phyloP scores from a whole-genome alignment of 805 yeast genomes.

The Saccharomycopsis synnaedendra region DNA sequence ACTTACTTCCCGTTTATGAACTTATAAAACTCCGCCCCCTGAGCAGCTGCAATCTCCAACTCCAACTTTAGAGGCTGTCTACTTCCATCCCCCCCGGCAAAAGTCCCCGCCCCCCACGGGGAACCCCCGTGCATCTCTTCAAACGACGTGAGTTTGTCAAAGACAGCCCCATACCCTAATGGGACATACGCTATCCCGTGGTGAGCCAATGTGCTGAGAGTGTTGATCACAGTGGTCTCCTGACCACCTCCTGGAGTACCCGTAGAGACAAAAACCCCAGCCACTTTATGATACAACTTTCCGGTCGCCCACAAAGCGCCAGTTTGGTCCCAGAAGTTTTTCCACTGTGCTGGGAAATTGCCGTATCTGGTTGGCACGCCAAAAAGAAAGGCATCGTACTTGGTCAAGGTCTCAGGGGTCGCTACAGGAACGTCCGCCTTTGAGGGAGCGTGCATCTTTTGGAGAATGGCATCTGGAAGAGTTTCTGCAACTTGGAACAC shows the following conservation, averaged over 20 bases:
- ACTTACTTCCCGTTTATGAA: constrained; percentile 20
- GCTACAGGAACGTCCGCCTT: constrained; percentile 44
- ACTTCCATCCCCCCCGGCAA: constrained; percentile 67
- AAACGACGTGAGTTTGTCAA: constrained; percentile 42
- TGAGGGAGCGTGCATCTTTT: constrained; percentile 53
- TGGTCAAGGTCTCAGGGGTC: constrained; percentile 38
- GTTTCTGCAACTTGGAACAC: constrained; percentile 79
- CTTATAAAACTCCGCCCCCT: constrained; percentile 55
- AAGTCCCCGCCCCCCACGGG: constrained; percentile 81
- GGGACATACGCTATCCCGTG: constrained; percentile 75
- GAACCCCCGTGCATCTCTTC: constrained; percentile 72
- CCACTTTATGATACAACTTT: constrained; percentile 59
- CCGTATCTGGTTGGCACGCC: constrained; percentile 81
- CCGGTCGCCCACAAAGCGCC: constrained; percentile 72
- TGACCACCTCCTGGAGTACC: constrained; percentile 74
- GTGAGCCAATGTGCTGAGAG: constrained; percentile 51
- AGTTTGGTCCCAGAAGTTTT: constrained; percentile 64
- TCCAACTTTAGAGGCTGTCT: constrained; percentile 58
- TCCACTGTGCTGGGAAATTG: constrained; percentile 64
- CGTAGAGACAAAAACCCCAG: constrained; percentile 60
- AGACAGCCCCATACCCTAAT: constrained; percentile 54
- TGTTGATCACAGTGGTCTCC: constrained; percentile 51
- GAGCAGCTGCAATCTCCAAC: constrained; percentile 48
- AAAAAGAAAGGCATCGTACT: constrained; percentile 64
- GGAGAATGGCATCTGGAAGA: constrained; percentile 47